Percentiles rank a stretch among this genome's conserved stretches.
Conservation (phyloP, 306 rosid species). For the Gleditsia sinensis region DNA sequence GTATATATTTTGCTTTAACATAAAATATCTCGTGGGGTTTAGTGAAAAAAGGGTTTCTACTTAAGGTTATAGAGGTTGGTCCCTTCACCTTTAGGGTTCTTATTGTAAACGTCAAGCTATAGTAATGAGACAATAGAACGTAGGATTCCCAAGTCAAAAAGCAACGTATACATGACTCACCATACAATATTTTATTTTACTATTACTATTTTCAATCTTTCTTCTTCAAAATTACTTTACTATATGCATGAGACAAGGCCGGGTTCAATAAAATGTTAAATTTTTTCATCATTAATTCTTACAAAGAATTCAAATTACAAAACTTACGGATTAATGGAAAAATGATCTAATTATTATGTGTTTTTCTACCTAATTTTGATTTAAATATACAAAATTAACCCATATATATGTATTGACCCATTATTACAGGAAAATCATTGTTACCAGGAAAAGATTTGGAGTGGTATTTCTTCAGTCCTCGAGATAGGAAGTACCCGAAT, state of each 20-base stretch:
- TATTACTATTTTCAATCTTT: neutral
- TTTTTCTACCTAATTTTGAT: too few relatives aligned
- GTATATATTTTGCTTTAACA: constrained; percentile 43
- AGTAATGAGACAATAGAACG: constrained; percentile 35
- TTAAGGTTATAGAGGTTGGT: constrained; percentile 38
- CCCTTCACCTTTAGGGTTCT: constrained; percentile 49
- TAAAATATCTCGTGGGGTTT: constrained; percentile 22
- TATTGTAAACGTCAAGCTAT: constrained; percentile 52
- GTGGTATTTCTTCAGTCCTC: constrained; percentile 95
- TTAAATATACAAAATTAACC: too few relatives aligned
- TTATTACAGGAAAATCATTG: constrained; percentile 82
- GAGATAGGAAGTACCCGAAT: constrained; percentile 89
- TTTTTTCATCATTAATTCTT: constrained; percentile 17
- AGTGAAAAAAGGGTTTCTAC: constrained; percentile 32
- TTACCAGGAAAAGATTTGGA: constrained; percentile 92
- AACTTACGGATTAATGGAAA: too few relatives aligned
- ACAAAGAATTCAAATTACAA: too few relatives aligned
- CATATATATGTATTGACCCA: too few relatives aligned
- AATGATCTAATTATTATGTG: too few relatives aligned
- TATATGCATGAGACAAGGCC: too few relatives aligned
- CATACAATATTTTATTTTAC: constrained; percentile 23
- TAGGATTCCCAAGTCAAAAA: constrained; percentile 62
- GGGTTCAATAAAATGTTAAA: neutral
- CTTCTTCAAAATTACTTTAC: too few relatives aligned
- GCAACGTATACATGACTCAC: constrained; percentile 29